Conservation (phyloP, 2,329 filamentous ascomycete genomes). For the Tolypocladium ovalisporum region DNA sequence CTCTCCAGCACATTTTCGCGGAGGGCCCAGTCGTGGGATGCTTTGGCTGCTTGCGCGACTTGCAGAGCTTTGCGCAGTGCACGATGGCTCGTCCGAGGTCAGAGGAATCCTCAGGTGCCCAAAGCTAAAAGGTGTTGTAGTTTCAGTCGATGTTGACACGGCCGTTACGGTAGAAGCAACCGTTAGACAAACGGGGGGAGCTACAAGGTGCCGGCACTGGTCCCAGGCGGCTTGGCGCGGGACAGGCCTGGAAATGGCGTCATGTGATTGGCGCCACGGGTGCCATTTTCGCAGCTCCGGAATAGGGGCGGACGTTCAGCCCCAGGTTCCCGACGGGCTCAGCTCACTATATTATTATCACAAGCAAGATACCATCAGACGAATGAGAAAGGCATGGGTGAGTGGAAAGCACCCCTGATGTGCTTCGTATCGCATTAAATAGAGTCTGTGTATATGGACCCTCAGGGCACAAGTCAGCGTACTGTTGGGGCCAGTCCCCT, state of each 20-base stretch:
- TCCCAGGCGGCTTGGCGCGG: background rate
- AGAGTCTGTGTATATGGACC: slow-evolving; percentile 1
- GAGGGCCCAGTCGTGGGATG: background rate
- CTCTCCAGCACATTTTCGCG: slow-evolving; percentile 8
- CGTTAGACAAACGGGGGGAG: background rate
- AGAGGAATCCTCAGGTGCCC: background rate
- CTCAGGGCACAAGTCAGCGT: background rate
- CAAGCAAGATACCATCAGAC: too few species aligned
- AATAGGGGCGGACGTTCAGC: background rate
- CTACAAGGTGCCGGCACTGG: background rate
- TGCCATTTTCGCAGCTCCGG: background rate
- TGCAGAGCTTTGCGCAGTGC: background rate
- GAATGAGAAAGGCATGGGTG: background rate
- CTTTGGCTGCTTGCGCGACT: background rate
- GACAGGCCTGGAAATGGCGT: background rate
- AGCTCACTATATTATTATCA: background rate
- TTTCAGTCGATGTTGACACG: background rate
- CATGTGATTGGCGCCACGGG: background rate
- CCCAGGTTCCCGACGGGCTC: background rate
- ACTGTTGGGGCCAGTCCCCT: background rate
- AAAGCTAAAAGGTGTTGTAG: background rate
- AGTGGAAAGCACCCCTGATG: background rate
- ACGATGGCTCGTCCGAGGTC: background rate
- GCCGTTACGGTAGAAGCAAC: background rate
- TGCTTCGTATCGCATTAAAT: slow-evolving; percentile 2